Evolutionary conservation across 495 filamentous ascomycete genomes (phyloP).

Genomic region (Parachaetomium inaequale): DNA sequence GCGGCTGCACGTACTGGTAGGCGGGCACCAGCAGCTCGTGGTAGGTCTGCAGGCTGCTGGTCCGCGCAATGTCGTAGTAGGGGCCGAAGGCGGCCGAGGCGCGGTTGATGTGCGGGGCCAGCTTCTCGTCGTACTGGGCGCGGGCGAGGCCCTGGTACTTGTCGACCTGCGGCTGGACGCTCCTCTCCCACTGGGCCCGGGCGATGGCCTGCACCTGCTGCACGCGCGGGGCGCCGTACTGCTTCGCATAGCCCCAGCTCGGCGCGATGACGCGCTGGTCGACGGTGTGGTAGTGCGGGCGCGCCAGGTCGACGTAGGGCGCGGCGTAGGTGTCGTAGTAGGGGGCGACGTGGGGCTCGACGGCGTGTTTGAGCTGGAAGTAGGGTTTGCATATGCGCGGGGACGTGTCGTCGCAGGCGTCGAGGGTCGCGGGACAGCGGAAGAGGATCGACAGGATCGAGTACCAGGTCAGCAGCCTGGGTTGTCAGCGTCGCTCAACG

Average conservation of each 20-base stretch:
- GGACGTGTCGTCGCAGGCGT: constrained; percentile 63
- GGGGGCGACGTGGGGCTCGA: constrained; percentile 73
- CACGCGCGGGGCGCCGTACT: constrained; percentile 75
- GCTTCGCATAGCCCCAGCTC: constrained; percentile 58
- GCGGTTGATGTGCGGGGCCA: constrained; percentile 72
- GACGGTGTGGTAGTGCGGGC: constrained; percentile 67
- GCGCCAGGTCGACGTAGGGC: constrained; percentile 72
- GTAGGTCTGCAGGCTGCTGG: constrained; percentile 61
- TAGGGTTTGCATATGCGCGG: constrained; percentile 83
- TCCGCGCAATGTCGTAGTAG: constrained; percentile 64
- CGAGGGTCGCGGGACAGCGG: constrained; percentile 69
- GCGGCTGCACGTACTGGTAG: constrained; percentile 68
- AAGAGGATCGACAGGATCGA: constrained; percentile 72
- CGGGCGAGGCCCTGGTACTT: constrained; percentile 56
- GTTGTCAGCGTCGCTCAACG: constrained; percentile 6
- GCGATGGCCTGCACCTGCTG: constrained; percentile 60
- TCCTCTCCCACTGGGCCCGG: constrained; percentile 71
- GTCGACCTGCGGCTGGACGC: constrained; percentile 67
- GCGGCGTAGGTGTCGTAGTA: constrained; percentile 84
- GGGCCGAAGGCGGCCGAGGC: constrained; percentile 56
- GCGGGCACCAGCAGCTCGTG: constrained; percentile 70
- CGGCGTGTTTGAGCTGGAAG: constrained; percentile 61
- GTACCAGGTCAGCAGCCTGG: constrained; percentile 82
- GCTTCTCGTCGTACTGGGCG: constrained; percentile 60
- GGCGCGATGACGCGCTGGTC: constrained; percentile 67